phyloP scores from a whole-genome alignment of 495 filamentous ascomycete species.

The Neurospora discreta region DNA sequence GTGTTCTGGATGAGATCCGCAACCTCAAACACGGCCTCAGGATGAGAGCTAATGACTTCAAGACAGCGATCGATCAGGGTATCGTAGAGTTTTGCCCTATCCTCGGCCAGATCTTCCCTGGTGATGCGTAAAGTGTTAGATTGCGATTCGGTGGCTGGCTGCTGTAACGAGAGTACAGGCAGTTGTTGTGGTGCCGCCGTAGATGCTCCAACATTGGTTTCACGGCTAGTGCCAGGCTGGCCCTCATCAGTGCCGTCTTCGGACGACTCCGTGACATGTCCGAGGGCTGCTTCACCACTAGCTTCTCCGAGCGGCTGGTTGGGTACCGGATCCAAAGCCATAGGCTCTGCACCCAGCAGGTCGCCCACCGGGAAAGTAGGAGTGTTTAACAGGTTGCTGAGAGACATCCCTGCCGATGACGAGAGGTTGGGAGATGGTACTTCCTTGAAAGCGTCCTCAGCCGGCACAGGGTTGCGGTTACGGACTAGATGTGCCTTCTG shows the following conservation, averaged over 20 bases:
- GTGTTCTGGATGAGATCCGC: slow-evolving; percentile 73
- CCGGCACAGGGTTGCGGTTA: slow-evolving; percentile 51
- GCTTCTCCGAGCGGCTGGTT: slow-evolving; percentile 10
- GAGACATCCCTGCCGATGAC: slow-evolving; percentile 1
- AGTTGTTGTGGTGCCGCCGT: background rate
- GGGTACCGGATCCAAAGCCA: slow-evolving; percentile 19
- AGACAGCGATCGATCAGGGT: slow-evolving; percentile 82
- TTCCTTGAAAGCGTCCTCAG: slow-evolving; percentile 35
- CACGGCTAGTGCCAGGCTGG: slow-evolving; percentile 5
- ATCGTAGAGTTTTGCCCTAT: slow-evolving; percentile 58
- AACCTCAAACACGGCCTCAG: slow-evolving; percentile 83
- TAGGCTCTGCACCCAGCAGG: slow-evolving; percentile 12
- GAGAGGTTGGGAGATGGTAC: slow-evolving; percentile 8
- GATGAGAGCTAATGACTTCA: slow-evolving; percentile 78
- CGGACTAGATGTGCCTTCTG: slow-evolving; percentile 32
- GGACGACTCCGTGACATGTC: slow-evolving; percentile 9
- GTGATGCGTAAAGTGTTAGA: slow-evolving; percentile 29
- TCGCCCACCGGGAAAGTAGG: background rate
- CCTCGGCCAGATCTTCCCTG: slow-evolving; percentile 72
- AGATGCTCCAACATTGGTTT: background rate
- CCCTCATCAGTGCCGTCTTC: slow-evolving; percentile 16
- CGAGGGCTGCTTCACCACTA: slow-evolving; percentile 9
- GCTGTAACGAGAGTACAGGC: slow-evolving; percentile 1
- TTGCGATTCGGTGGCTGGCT: background rate
- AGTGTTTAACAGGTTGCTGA: background rate